Evolutionary conservation across 441 rosid species (phyloP).

Genomic region (Gossypium trilobum): DNA sequence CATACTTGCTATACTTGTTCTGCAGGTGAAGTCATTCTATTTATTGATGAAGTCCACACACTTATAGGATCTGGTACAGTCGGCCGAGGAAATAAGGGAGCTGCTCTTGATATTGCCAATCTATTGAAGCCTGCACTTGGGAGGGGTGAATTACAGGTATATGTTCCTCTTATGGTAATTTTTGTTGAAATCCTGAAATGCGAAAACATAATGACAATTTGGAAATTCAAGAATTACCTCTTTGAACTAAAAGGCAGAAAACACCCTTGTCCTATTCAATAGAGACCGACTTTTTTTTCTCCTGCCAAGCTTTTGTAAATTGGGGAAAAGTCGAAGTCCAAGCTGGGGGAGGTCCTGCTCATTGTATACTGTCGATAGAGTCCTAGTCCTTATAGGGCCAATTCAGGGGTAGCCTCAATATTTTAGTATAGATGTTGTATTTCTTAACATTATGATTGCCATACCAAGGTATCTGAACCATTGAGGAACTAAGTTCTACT

Average conservation of each 20-base stretch:
- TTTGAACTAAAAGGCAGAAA: not conserved
- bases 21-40: constrained; percentile 65
- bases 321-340: not conserved
- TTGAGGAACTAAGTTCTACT: not conserved
- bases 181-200: not conserved
- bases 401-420: not conserved
- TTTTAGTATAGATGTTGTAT: not conserved
- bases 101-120: constrained; percentile 74
- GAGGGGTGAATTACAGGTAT: constrained; percentile 78
- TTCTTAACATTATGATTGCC: not conserved
- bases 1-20: constrained; percentile 15
- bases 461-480: not conserved
- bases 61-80: constrained; percentile 78
- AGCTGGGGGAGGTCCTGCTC: not conserved
- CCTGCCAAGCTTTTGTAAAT: not conserved
- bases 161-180: constrained; percentile 2
- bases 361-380: not conserved
- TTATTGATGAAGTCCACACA: constrained; percentile 68
- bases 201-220: not conserved
- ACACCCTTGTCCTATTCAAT: not conserved
- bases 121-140: constrained; percentile 70
- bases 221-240: not conserved
- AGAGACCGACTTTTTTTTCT: not conserved
- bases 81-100: constrained; percentile 62
- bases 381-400: not conserved